A percentile compares a stretch with the other conserved stretches of the same genome.
phyloP scores from a whole-genome alignment of 73 alveolate genomes.

The Symbiodinium pilosum region DNA sequence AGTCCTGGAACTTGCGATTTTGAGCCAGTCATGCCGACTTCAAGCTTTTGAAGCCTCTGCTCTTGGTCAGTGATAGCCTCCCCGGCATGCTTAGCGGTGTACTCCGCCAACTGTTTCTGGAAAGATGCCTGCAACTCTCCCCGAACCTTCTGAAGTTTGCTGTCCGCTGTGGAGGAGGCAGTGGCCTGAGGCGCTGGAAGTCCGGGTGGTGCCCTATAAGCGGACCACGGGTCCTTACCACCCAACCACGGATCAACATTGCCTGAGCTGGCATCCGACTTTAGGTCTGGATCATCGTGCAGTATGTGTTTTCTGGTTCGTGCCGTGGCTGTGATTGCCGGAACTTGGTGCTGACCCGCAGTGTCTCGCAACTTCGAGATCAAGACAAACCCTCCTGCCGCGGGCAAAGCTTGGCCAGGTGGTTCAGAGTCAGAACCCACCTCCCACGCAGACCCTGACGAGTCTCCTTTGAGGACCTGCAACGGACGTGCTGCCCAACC shows the following conservation, averaged over 20 bases:
- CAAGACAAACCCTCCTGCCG: neutral
- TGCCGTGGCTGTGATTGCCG: neutral
- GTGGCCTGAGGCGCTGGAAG: neutral
- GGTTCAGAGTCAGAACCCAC: neutral
- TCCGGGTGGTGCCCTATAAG: neutral
- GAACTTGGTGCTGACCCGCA: neutral
- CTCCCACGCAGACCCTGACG: conserved; percentile 11
- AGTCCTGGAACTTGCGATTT: neutral
- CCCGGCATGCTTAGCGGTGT: neutral
- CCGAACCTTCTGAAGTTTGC: neutral
- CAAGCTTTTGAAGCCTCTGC: neutral
- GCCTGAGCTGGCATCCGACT: neutral
- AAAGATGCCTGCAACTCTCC: no score
- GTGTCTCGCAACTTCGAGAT: neutral
- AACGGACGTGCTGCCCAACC: neutral
- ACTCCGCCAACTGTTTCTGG: no score
- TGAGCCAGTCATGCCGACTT: neutral
- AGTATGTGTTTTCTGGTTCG: neutral
- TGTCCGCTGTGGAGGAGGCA: neutral
- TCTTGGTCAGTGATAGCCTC: neutral
- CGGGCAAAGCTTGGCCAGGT: neutral
- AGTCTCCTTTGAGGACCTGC: neutral
- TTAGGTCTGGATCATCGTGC: neutral
- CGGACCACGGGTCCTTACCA: neutral
- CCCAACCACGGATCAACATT: neutral